Evolutionary conservation across 495 filamentous ascomycete species (phyloP), one percentile per base, ranked within the genome.

Genomic region (Neurospora sp.): DNA sequence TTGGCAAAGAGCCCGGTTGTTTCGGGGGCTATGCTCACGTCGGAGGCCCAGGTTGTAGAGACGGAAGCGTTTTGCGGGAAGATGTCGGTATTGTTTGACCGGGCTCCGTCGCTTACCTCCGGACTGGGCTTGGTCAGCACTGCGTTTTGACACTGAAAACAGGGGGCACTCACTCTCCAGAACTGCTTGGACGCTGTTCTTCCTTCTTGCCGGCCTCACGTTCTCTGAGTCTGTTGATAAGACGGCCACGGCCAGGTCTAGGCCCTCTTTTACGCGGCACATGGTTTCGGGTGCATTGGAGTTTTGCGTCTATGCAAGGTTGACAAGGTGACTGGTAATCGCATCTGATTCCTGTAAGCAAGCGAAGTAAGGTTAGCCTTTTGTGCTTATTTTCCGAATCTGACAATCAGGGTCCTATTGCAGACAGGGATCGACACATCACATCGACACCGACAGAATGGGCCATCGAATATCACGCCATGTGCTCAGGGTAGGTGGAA

Each of bases 241-340:
- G 79, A 72, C 77, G 74, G 6, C 81, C 81, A 72, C 74, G 78
- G 27, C 81, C 81, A 23, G 75, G 75, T 70, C 82, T 83, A 1
- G 81, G 81, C 39, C 80, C 81, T 39, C 80, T 73, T 70, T 78
- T 81, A 20, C 78, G 75, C 3, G 80, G 81, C n/a, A 82, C 76
- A 74, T 83, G 80, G 9, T 82, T 78, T 48, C 81, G 77, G 74
- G 79, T 83, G 75, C 81, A 83, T 39, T 59, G 66, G 69, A 83
- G 71, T 6, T 71, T 70, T 11, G 80, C 79, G 74, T 73, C 74
- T 41, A 70, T 59, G 70, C 81, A 83, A 70, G 79, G 81, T 46
- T 78, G 74, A 72, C 80, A 83, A 6, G 80, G 81, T 20, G 74
- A 80, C 40, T 77, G 70, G 69, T 79, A 77, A 73, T 81, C 78